Base-by-base conservation (phyloP, 176 grass and related monocot genomes). In the Triticum turgidum region DNA sequence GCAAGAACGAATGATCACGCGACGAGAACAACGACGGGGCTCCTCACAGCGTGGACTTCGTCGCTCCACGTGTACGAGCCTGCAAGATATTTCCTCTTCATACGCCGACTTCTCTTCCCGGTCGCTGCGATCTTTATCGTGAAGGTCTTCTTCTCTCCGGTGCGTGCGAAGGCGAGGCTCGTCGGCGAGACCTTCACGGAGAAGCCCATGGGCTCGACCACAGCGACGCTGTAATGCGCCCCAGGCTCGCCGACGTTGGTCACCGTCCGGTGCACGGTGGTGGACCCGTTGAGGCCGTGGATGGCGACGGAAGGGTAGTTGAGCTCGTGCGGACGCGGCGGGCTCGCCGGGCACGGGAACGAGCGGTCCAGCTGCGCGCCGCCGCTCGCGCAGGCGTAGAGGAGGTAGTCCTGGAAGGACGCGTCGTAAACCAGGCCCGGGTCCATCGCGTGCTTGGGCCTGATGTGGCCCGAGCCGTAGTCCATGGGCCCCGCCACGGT, bases 371-470 rank as follows among this genome's bases (percentile, higher is more conserved):
- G 88, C 89, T 89, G 90, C 33, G 78, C 69, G 2, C 89, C 84
- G n/a, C 87, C 86, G 42, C 84, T 94, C 0, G 93, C 30, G 84
- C 96, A 98, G 14, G 91, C 86, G 82, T 94, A 98, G 25, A 94
- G 84, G 17, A 96, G 92, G 88, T 98, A 98, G 79, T 98, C 93
- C 25, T 85, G 15, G 84, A 92, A 98, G 32, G 92, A 78, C 22
- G 93, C 92, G 71, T 98, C 93, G 86, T 98, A 98, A 11, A 98
- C 83, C 6, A 98, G 87, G 65, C 92, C 96, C 21, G 96, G 93
- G 80, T 98, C 90, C 11, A 91, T 69, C 14, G 94, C 96, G 85
- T 94, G 92, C 5, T 4, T 86, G 61, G 93, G 93, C 85, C 94
- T 49, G 61, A 98, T 66, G 82, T 98, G 93, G 18, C 96, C 96